Conservation (phyloP, 371 early-diverging fungal species). For the Chytridium lagenaria region DNA sequence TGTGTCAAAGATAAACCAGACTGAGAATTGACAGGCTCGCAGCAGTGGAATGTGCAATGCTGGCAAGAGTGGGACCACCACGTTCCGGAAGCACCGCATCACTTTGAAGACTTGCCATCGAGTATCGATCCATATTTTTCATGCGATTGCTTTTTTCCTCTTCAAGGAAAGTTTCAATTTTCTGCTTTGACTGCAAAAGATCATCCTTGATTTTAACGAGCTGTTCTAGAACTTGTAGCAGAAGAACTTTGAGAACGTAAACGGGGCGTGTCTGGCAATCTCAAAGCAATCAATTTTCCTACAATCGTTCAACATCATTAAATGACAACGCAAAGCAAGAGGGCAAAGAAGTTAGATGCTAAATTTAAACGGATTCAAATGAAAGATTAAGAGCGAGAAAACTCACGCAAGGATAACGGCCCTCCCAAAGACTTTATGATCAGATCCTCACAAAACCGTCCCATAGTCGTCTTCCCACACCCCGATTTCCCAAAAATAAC, state of each 20-base stretch:
- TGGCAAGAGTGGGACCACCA: not conserved
- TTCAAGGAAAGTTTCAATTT: not conserved
- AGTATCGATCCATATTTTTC: too few relatives aligned
- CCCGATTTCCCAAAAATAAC: slow-evolving; percentile 16
- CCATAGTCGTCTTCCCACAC: slow-evolving; percentile 15
- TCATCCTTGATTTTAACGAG: not conserved
- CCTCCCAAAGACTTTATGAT: not conserved
- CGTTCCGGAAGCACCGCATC: too few relatives aligned
- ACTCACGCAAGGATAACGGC: not conserved
- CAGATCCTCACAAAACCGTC: not conserved
- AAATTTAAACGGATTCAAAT: not conserved
- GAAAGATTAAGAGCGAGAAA: too few relatives aligned
- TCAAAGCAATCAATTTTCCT: slow-evolving; percentile 12
- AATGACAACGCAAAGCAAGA: not conserved
- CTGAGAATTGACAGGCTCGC: not conserved
- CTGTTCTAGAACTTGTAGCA: not conserved
- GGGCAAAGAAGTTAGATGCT: not conserved
- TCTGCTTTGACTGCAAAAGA: not conserved
- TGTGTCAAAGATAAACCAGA: not conserved
- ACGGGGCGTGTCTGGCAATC: not conserved
- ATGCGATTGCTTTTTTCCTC: not conserved
- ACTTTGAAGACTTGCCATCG: too few relatives aligned
- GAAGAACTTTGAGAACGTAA: not conserved
- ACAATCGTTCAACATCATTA: not conserved
- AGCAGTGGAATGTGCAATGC: not conserved